A percentile compares a stretch with the other conserved stretches of the same genome.
Evolutionary conservation across 768 basidiomycete species (phyloP).

Genomic region (Pisolithus orientalis): DNA sequence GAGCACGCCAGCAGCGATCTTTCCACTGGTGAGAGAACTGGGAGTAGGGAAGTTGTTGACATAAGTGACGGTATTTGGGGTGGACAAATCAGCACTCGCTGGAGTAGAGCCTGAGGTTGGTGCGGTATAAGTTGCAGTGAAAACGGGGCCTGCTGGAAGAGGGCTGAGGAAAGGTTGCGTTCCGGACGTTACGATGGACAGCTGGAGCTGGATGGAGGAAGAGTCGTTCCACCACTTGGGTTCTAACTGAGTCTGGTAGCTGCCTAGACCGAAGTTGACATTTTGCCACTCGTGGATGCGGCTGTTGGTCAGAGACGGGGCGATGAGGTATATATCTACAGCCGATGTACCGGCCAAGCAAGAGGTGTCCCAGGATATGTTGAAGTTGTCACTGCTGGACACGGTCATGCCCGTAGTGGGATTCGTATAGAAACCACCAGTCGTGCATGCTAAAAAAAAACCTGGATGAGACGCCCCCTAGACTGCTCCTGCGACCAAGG

Average conservation of each 20-base stretch:
- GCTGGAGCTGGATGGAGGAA: conserved; percentile 42
- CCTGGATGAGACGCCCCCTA: conserved; percentile 1
- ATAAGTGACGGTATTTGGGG: conserved; percentile 30
- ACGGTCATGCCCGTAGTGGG: conserved; percentile 45
- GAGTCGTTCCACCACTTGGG: conserved; percentile 72
- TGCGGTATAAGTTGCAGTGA: conserved; percentile 54
- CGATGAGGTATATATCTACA: conserved; percentile 67
- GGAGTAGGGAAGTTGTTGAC: conserved; percentile 34
- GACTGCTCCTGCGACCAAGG: not conserved
- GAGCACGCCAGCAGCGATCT: conserved; percentile 59
- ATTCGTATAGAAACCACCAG: conserved; percentile 55
- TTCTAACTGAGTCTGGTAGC: conserved; percentile 42
- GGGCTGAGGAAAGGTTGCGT: conserved; percentile 44
- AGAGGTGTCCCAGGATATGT: conserved; percentile 58
- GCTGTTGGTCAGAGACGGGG: conserved; percentile 35
- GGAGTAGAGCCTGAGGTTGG: conserved; percentile 35
- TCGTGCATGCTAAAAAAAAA: conserved; percentile 37
- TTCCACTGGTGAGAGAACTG: conserved; percentile 40
- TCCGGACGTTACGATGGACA: conserved; percentile 50
- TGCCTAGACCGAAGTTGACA: conserved; percentile 43
- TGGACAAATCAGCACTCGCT: conserved; percentile 35
- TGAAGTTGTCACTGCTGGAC: conserved; percentile 42
- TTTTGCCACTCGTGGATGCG: conserved; percentile 53
- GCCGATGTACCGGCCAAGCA: conserved; percentile 41
- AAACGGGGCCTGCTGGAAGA: conserved; percentile 62